phyloP scores from a whole-genome alignment of 2,329 filamentous ascomycete genomes.

The Diaporthe sp. region DNA sequence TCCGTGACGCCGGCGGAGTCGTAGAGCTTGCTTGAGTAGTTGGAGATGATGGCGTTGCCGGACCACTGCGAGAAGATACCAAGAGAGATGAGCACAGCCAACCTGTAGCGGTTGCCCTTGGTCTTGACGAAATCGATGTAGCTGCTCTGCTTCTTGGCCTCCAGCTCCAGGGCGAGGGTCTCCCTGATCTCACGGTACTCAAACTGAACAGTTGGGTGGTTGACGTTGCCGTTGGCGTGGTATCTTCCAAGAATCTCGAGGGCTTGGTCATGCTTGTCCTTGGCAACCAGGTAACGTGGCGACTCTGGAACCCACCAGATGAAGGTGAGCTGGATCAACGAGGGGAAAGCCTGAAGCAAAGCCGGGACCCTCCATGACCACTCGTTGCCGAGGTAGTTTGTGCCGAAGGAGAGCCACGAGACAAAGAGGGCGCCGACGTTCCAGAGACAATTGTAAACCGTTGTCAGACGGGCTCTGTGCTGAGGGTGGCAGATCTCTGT shows the following conservation, averaged over 20 bases:
- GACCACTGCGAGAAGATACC: slow-evolving; percentile 73
- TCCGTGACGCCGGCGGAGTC: slow-evolving; percentile 64
- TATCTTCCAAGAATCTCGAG: slow-evolving; percentile 67
- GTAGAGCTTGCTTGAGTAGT: slow-evolving; percentile 69
- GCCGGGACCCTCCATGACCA: slow-evolving; percentile 68
- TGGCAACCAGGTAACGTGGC: slow-evolving; percentile 56
- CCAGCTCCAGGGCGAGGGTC: slow-evolving; percentile 66
- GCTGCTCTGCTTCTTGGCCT: slow-evolving; percentile 59
- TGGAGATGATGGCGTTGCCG: slow-evolving; percentile 71
- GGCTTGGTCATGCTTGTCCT: slow-evolving; percentile 62
- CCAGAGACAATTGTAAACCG: slow-evolving; percentile 70
- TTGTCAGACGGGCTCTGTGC: slow-evolving; percentile 62
- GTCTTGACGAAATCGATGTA: slow-evolving; percentile 69
- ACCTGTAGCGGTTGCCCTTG: slow-evolving; percentile 68
- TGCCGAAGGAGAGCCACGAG: slow-evolving; percentile 65
- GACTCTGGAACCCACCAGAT: slow-evolving; percentile 68
- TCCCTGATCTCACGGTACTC: slow-evolving; percentile 73
- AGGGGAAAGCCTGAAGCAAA: slow-evolving; percentile 63
- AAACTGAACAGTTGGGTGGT: slow-evolving; percentile 68
- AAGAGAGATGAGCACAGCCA: slow-evolving; percentile 65
- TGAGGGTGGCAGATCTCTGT: slow-evolving; percentile 68
- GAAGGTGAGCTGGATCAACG: slow-evolving; percentile 61
- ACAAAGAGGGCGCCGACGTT: slow-evolving; percentile 63
- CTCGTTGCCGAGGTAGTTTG: slow-evolving; percentile 58
- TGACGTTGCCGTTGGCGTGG: slow-evolving; percentile 67